Base-by-base conservation (phyloP, 139 green algal genomes). In the Eudorina sp. region DNA sequence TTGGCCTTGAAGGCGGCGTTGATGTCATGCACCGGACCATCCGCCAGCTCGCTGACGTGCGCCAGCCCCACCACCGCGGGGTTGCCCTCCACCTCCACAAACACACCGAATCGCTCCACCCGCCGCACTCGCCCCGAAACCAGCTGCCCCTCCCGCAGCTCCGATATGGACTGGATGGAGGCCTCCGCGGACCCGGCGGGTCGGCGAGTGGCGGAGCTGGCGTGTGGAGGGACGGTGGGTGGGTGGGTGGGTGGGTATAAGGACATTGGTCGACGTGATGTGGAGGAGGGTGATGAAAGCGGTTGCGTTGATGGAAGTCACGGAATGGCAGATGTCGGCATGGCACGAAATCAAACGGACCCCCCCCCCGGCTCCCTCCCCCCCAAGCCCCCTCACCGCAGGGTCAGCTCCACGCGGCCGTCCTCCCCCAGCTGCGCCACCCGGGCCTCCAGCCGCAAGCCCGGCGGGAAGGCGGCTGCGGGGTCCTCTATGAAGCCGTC, bases 101-200 rank as follows among this genome's bases (percentile, higher is more conserved):
- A 99, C 62, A 98, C 93, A n/a, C 97, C 97, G 77, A 94, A 99
- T 18, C 85, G 72, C 90, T 98, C 94, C 29, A 97, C 92, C 0
- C 93, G 89, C 70, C 94, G 94, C 38, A 99, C 86, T 3, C 51
- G 68, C 3, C 91, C 85, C 1, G 36, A 53, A 23, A 93, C 73
- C 69, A 93, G 41, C 80, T 91, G 55, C 9, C 94, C 96, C 79
- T 88, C 92, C 29, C 88, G 53, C 19, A 97, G 89, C 14, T 93
- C 74, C 21, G 89, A 75, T 27, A 95, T 62, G 48, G 34, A 82
- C 29, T 48, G 45, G 13, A 64, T 14, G 41, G 8, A 0, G 0
- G 60, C 34, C 21, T 8, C 43, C 16, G 64, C 38, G 4, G 79
- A 41, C 21, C 14, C 4, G n/a, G 64, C n/a, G 4, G 51, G 16